A percentile compares a stretch with the other conserved stretches of the same genome.
These are phyloP conservation scores for Stephania japonica DNA, from an alignment of 164 flowering plant species.

Conservation along the genomic window DNA sequence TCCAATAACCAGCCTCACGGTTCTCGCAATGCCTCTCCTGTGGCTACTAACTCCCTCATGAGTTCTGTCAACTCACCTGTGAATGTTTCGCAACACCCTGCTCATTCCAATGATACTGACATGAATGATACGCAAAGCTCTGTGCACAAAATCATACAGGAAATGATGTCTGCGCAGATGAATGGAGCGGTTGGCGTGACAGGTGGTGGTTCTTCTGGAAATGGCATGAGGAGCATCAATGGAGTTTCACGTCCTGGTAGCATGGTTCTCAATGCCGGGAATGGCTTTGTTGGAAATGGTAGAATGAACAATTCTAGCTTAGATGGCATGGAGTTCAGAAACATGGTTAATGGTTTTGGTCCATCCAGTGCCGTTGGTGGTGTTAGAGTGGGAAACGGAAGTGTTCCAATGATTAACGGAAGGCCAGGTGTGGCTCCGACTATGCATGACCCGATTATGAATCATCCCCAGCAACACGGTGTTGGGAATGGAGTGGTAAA, in stretches of 20 bases:
- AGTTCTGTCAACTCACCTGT: slow-evolving; percentile 65
- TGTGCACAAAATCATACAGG: slow-evolving; percentile 82
- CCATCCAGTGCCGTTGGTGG: background rate
- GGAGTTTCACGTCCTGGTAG: slow-evolving; percentile 36
- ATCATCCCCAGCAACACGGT: background rate
- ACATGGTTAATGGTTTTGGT: background rate
- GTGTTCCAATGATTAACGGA: background rate
- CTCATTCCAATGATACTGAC: slow-evolving; percentile 58
- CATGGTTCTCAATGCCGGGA: slow-evolving; percentile 36
- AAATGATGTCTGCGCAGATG: slow-evolving; percentile 66
- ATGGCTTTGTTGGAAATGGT: slow-evolving; percentile 49
- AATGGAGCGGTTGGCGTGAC: slow-evolving; percentile 51
- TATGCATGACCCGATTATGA: background rate
- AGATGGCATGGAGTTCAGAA: background rate
- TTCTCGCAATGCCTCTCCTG: slow-evolving; percentile 37
- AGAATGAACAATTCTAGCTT: slow-evolving; percentile 5
- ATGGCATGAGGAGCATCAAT: slow-evolving; percentile 57
- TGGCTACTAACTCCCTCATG: slow-evolving; percentile 35
- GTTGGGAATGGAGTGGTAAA: background rate
- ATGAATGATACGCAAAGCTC: slow-evolving; percentile 78
- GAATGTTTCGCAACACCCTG: slow-evolving; percentile 45
- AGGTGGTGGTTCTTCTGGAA: slow-evolving; percentile 44
- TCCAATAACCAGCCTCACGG: slow-evolving; percentile 56
- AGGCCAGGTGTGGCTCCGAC: background rate
- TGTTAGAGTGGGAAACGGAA: background rate